These are phyloP conservation scores for Thraustochytrium sp. DNA, from an alignment of 352 stramenopile species.

Conservation along the genomic window DNA sequence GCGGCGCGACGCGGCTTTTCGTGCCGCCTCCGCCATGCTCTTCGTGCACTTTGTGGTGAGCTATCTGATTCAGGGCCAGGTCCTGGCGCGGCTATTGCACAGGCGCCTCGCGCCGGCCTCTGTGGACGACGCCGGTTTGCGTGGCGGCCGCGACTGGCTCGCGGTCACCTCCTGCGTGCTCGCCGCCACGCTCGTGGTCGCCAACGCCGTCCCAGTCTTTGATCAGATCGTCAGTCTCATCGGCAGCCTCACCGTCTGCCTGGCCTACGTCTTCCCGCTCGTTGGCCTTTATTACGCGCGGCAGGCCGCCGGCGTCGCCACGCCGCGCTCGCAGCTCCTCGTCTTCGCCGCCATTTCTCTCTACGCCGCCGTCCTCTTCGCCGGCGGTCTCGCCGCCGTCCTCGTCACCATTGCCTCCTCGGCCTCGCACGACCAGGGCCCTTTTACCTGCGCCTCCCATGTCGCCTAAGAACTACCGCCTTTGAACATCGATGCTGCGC, in stretches of 20 bases:
- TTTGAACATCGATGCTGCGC: no score
- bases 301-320: background rate
- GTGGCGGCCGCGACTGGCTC: background rate
- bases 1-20: background rate
- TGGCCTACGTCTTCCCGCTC: background rate
- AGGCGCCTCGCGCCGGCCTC: background rate
- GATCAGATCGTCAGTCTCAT: slow-evolving; percentile 21
- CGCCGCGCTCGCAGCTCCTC: background rate
- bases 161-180: background rate
- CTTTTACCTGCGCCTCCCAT: background rate
- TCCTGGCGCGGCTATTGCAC: background rate
- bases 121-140: background rate
- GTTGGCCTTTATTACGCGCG: background rate
- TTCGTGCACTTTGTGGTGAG: slow-evolving; percentile 12
- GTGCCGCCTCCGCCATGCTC: background rate
- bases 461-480: no score
- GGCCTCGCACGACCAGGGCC: background rate
- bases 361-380: background rate
- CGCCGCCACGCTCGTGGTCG: background rate
- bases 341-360: background rate
- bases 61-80: slow-evolving; percentile 26
- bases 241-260: background rate
- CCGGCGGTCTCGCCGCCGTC: background rate
- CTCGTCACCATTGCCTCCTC: background rate
- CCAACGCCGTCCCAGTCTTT: background rate